Evolutionary conservation across 2,329 filamentous ascomycete genomes (phyloP), one percentile per base, ranked within the genome.

Genomic region (Hortaea sp.): DNA sequence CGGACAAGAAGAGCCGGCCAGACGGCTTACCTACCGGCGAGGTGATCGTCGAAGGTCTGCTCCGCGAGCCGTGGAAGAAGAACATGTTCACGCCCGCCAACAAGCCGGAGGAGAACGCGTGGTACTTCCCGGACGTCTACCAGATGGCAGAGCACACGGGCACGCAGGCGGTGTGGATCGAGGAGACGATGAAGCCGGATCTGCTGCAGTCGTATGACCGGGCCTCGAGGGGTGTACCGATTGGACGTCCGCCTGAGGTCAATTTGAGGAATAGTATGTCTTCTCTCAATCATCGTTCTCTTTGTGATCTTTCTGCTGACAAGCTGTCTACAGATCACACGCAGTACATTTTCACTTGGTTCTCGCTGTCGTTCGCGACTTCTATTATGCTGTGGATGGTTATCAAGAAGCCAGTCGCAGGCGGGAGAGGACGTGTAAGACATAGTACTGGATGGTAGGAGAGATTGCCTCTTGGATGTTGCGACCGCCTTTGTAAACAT

Each of bases 51-150:
- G 82, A 95, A 68, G 92, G 92, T 0, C 60, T 98, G 63, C 64
- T 98, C 63, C 71, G 92, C 49, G 81, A 92, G 69, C 90, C 90
- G 6, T 94, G 87, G 79, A 92, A 94, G 76, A 94, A 90, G 75
- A 98, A 98, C 65, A 84, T 89, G 77, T 98, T 98, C 65, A 98
- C 92, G 46, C 92, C 92, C 0, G 81, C 85, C 0, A 98, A 98
- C 59, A 74, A 79, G 56, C 90, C 90, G 0, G 82, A 89, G 56
- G 81, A 81, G 61, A 79, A 83, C 49, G 82, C 88, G 66, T 98
- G 94, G 64, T 95, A 95, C 69, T 98, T 98, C 61, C 90, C 92
- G 0, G 90, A 95, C 66, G 87, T 98, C 27, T 67, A 76, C 58
- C 80, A 95, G 73, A 98, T 98, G 92, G 92, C 92, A 1, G 74